These are phyloP conservation scores for Tubosaeta brunneosetosa DNA, from an alignment of 768 basidiomycete genomes.

Conservation along the genomic window DNA sequence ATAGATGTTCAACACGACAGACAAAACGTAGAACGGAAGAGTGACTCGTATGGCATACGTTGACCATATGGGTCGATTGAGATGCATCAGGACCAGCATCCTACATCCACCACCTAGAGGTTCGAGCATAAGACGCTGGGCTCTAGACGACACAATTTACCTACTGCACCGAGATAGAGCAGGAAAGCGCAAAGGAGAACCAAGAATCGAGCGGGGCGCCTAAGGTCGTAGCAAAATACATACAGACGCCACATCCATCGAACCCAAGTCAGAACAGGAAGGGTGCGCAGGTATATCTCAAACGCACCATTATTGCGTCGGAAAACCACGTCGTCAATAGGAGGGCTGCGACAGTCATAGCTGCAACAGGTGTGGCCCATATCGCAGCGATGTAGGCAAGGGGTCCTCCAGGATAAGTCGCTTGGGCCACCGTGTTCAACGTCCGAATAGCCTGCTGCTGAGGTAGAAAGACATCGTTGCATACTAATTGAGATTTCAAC, in stretches of 20 bases:
- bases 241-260: neutral
- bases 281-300: no score
- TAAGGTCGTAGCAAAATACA: neutral
- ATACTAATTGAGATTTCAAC: no score
- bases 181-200: neutral
- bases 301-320: neutral
- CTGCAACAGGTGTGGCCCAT: neutral
- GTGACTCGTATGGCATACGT: neutral
- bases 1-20: neutral
- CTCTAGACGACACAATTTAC: no score
- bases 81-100: neutral
- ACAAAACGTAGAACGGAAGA: neutral
- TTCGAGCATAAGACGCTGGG: no score
- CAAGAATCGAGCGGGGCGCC: neutral
- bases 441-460: no score
- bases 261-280: neutral
- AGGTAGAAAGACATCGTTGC: no score
- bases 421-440: no score
- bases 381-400: neutral
- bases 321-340: neutral
- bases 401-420: conserved; percentile 2
- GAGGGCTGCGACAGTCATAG: neutral
- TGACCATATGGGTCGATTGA: neutral
- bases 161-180: neutral
- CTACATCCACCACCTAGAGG: neutral